Base-by-base conservation (phyloP, 768 basidiomycete genomes). In the Paxillus rubicundulus region DNA sequence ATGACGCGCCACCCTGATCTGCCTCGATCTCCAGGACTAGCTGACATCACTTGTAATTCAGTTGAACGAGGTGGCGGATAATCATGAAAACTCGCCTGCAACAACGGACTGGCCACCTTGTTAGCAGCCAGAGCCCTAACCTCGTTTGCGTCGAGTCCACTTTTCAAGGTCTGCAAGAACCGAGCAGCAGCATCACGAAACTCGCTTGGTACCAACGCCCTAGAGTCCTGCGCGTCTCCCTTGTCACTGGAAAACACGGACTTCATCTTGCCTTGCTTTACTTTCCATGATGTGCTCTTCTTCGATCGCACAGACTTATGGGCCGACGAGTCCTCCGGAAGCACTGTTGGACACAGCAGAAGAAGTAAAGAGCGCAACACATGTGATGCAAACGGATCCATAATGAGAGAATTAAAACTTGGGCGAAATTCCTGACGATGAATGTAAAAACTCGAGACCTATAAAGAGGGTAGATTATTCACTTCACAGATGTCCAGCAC, bases 361-460 rank as follows among this genome's bases (percentile, higher is more conserved):
- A 87, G 64, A 13, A 98, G 78, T 2, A 98, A 70, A 20, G 87
- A 82, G 34, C 95, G 86, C 42, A 96, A 58, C 39, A 94, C 90
- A 59, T 98, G 96, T 0, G 96, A 95, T 33, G 88, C 93, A 61
- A 93, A 96, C 30, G 88, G 85, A 61, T 96, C 85, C 74, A 86
- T 84, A 37, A 96, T 72, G 40, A 95, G 79, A 8, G 76, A 72
- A 0, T 82, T 68, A 32, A 95, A 73, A 4, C 70, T 67, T 0
- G 86, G 83, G 1, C 84, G 61, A 32, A 98, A 62, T 77, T 95
- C 92, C 87, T 93, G 51, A 3, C 34, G 12, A 41, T 7, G 28
- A 47, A 33, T 43, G 37, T 50, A 28, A 49, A 36, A 24, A 39
- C 34, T 72, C 50, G 45, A 69, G 61, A 14, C 13, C 17, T 38